Evolutionary conservation across 148 eudicot species (phyloP).

Genomic region (Dysphania ambrosioides): DNA sequence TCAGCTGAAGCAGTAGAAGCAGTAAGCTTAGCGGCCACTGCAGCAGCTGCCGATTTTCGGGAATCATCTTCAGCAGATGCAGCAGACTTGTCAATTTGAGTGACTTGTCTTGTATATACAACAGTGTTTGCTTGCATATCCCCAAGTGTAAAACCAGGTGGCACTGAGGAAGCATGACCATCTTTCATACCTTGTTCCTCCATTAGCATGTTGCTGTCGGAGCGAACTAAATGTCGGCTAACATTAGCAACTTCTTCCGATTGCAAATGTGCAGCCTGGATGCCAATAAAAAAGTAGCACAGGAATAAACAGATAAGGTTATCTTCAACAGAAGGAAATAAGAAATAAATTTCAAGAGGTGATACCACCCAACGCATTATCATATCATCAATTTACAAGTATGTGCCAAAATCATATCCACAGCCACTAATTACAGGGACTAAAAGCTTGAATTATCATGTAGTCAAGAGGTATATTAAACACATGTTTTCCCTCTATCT

Average conservation of each 20-base stretch:
- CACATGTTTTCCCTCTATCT: background rate
- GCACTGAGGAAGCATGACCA: constrained; percentile 29
- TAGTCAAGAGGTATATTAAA: background rate
- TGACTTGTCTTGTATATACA: constrained; percentile 47
- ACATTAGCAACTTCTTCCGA: constrained; percentile 59
- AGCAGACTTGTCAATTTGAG: constrained; percentile 45
- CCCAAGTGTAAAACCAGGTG: constrained; percentile 35
- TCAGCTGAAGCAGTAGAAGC: constrained; percentile 85
- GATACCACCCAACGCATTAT: background rate
- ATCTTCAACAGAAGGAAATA: background rate
- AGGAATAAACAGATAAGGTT: background rate
- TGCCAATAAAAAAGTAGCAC: background rate
- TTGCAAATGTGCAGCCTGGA: constrained; percentile 51
- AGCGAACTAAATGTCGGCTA: constrained; percentile 39
- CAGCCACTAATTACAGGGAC: background rate
- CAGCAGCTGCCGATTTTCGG: constrained; percentile 72
- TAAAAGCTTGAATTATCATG: background rate
- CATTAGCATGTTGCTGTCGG: constrained; percentile 24
- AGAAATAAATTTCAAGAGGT: background rate
- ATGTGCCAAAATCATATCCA: background rate
- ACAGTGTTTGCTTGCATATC: constrained; percentile 46
- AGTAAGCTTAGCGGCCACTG: constrained; percentile 81
- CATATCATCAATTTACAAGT: background rate
- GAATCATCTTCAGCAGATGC: constrained; percentile 40
- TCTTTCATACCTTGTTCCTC: constrained; percentile 42